Evolutionary conservation across 805 yeast species (phyloP), one percentile per base, ranked within the genome.

Genomic region (Ogataea degrootiae): DNA sequence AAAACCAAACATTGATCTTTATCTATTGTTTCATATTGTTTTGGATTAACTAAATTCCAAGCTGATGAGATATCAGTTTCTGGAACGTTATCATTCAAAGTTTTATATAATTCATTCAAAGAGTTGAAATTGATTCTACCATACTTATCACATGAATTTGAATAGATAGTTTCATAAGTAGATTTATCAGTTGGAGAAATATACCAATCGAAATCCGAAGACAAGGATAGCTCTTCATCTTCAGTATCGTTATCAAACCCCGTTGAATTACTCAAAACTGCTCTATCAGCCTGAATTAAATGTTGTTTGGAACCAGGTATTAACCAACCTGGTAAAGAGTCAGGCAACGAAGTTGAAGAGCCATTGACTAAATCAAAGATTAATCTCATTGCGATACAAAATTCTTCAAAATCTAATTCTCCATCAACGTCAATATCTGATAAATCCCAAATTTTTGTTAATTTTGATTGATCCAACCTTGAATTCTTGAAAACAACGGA

Each of bases 361-460:
- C 91, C 88, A 66, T 94, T 91, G 46, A 94, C 92, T 63, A 85
- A 66, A 63, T 94, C 99, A 63, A 90, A 94, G 40, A 92, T 87
- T 47, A 94, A 75, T 56, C 98, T 77, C 99, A 94, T 94, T 44
- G 97, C 92, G 53, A 94, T 88, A 62, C 97, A 94, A 67, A 94
- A 94, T 70, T 94, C 99, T 68, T 94, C 99, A 65, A 94, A 94
- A 67, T 94, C 99, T 58, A 94, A 74, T 55, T 75, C 73, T 11
- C 96, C 97, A 66, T 94, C 99, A 40, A 82, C 80, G 67, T 94
- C 99, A 47, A 92, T 87, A 65, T 94, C 99, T 2, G 92, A 83
- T 42, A 94, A 69, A 58, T 87, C 88, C 99, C 99, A 94, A 39
- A 94, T 81, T 62, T 80, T 77, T 39, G 88, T 83, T 55, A 94